phyloP scores from a whole-genome alignment of 2,329 filamentous ascomycete species.

The Epichloe coenophiala region DNA sequence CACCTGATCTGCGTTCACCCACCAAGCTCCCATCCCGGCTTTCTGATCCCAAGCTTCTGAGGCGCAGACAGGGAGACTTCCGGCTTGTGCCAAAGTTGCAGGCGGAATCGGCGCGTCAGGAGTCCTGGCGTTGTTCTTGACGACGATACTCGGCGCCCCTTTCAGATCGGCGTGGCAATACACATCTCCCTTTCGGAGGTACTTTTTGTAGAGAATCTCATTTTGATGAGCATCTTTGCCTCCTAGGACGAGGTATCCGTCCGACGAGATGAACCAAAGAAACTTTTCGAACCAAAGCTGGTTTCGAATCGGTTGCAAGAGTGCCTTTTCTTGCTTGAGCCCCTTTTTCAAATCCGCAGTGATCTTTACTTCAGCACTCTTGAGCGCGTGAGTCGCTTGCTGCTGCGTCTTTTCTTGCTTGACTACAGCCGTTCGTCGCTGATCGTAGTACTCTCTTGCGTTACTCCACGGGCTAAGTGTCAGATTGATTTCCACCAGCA shows the following conservation, averaged over 20 bases:
- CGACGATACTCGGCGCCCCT: constrained; percentile 71
- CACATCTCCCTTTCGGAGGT: constrained; percentile 78
- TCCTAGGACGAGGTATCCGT: constrained; percentile 83
- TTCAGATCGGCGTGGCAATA: constrained; percentile 85
- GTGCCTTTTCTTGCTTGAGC: constrained; percentile 81
- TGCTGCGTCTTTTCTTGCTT: constrained; percentile 81
- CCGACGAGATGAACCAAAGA: constrained; percentile 85
- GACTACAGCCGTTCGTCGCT: constrained; percentile 67
- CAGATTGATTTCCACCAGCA: constrained; percentile 77
- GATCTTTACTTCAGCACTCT: constrained; percentile 83
- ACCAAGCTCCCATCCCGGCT: constrained; percentile 90
- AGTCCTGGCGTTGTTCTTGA: constrained; percentile 72
- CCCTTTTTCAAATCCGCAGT: constrained; percentile 76
- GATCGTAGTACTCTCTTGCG: constrained; percentile 80
- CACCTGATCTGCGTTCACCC: constrained; percentile 83
- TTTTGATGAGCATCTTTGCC: constrained; percentile 82
- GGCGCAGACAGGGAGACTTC: constrained; percentile 68
- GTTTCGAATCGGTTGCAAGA: constrained; percentile 69
- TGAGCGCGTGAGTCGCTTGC: constrained; percentile 71
- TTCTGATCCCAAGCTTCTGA: constrained; percentile 94
- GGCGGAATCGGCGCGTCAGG: constrained; percentile 82
- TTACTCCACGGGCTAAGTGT: constrained; percentile 75
- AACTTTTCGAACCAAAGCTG: constrained; percentile 98
- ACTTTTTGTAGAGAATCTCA: constrained; percentile 78
- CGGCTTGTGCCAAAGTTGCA: constrained; percentile 81